These are phyloP conservation scores for Neurospora sp. DNA, from an alignment of 495 filamentous ascomycete genomes.

Conservation along the genomic window DNA sequence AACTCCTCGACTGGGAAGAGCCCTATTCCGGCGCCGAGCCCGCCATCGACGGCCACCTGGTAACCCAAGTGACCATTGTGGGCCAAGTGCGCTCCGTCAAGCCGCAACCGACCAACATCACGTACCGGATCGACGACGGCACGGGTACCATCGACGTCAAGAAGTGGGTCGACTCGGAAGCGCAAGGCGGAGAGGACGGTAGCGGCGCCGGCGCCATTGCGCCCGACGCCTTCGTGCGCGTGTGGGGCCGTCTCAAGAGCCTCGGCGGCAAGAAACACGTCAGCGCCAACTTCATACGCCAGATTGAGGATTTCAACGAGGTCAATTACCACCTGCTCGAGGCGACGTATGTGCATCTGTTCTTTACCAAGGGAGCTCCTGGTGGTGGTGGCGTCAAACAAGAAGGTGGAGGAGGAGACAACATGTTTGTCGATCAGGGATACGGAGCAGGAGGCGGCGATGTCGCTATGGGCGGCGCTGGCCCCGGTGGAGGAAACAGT, in stretches of 20 bases:
- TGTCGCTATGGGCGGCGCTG: conserved; percentile 8
- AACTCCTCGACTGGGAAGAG: conserved; percentile 71
- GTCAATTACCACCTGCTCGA: conserved; percentile 82
- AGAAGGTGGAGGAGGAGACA: conserved; percentile 35
- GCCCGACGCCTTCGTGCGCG: conserved; percentile 69
- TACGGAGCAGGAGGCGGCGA: conserved; percentile 28
- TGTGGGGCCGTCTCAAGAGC: conserved; percentile 66
- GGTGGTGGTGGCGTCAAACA: conserved; percentile 24
- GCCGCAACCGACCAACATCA: conserved; percentile 79
- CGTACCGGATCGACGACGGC: conserved; percentile 90
- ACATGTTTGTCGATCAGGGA: conserved; percentile 43
- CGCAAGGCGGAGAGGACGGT: conserved; percentile 16
- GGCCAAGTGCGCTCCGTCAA: conserved; percentile 83
- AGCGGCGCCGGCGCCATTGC: conserved; percentile 12
- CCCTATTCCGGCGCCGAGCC: conserved; percentile 60
- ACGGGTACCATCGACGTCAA: conserved; percentile 89
- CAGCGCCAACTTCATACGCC: conserved; percentile 67
- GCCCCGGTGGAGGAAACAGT: conserved; percentile 2
- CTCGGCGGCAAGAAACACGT: conserved; percentile 75
- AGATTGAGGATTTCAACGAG: conserved; percentile 79
- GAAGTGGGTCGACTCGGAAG: conserved; percentile 69
- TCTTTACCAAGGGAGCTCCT: conserved; percentile 54
- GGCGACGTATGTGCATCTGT: conserved; percentile 75
- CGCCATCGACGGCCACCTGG: conserved; percentile 64
- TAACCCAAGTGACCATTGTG: conserved; percentile 63